These are phyloP conservation scores for Ophiostoma sp. DNA, from an alignment of 2,329 filamentous ascomycete genomes.

Conservation along the genomic window DNA sequence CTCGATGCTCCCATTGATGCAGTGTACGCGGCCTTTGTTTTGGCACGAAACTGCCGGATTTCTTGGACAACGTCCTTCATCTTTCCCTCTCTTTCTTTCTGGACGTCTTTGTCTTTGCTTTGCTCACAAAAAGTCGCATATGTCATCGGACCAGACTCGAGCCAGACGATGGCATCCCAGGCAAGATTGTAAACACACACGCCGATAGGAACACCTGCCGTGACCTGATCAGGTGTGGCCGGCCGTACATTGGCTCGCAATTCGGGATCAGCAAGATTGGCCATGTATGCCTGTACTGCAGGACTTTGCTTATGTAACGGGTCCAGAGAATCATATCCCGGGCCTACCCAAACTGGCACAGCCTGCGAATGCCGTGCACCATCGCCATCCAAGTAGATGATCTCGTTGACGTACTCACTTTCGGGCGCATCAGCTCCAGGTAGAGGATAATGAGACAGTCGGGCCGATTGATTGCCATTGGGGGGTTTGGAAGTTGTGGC, in stretches of 20 bases:
- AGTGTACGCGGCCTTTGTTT: conserved; percentile 33
- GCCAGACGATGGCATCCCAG: conserved; percentile 47
- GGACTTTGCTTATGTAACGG: conserved; percentile 18
- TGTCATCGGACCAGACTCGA: not conserved
- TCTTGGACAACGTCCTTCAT: conserved; percentile 39
- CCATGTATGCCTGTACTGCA: conserved; percentile 46
- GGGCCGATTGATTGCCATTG: not conserved
- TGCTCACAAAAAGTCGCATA: not conserved
- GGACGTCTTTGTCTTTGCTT: not conserved
- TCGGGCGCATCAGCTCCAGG: not conserved
- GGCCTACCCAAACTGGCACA: conserved; percentile 47
- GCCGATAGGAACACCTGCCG: conserved; percentile 45
- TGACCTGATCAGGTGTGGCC: conserved; percentile 45
- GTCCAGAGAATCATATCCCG: conserved; percentile 30
- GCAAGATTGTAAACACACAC: conserved; percentile 47
- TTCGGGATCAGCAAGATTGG: conserved; percentile 35
- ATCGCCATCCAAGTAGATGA: conserved; percentile 31
- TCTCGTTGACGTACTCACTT: conserved; percentile 29
- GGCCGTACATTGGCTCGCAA: conserved; percentile 41
- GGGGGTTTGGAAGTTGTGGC: not conserved
- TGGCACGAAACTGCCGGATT: conserved; percentile 39
- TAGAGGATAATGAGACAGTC: conserved; percentile 23
- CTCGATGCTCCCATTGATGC: conserved; percentile 4
- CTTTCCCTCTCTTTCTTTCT: conserved; percentile 34
- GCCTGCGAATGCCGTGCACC: conserved; percentile 21